Percentiles rank a stretch among this genome's conserved stretches.
Conservation (phyloP, 768 basidiomycete genomes). For the Russula ochroleuca region DNA sequence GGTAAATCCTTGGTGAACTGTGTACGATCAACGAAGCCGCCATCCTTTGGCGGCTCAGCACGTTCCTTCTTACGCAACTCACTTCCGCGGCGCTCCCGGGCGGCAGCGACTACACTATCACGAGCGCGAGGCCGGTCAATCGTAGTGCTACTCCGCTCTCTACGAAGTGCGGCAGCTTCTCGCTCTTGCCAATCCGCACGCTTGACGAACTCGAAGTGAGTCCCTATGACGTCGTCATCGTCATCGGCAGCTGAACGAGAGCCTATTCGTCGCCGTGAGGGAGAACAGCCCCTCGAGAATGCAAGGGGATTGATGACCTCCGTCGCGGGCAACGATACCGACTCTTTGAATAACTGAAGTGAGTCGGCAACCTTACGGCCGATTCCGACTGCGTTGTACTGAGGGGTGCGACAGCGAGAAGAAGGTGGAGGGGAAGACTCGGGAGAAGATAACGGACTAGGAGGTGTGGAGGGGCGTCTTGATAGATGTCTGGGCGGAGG, state of each 20-base stretch:
- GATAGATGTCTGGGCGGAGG: slow-evolving; percentile 26
- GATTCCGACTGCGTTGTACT: slow-evolving; percentile 41
- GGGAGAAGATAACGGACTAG: slow-evolving; percentile 35
- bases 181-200: slow-evolving; percentile 83
- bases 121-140: slow-evolving; percentile 54
- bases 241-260: slow-evolving; percentile 35
- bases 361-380: slow-evolving; percentile 82
- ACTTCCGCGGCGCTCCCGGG: slow-evolving; percentile 29
- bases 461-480: slow-evolving; percentile 26
- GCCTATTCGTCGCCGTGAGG: slow-evolving; percentile 35
- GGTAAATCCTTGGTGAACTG: slow-evolving; percentile 56
- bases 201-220: slow-evolving; percentile 74
- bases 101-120: slow-evolving; percentile 38
- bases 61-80: slow-evolving; percentile 34
- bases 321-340: slow-evolving; percentile 39
- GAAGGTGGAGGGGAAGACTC: slow-evolving; percentile 35
- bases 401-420: slow-evolving; percentile 36
- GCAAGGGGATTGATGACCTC: slow-evolving; percentile 37
- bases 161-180: slow-evolving; percentile 62
- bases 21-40: slow-evolving; percentile 43
- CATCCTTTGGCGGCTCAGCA: slow-evolving; percentile 43
- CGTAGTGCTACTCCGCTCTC: slow-evolving; percentile 61
- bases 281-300: slow-evolving; percentile 30
- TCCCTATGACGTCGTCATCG: slow-evolving; percentile 52
- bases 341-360: slow-evolving; percentile 78